These are phyloP conservation scores for Colletotrichum sansevieriae DNA, from an alignment of 2,329 filamentous ascomycete species.

Conservation along the genomic window DNA sequence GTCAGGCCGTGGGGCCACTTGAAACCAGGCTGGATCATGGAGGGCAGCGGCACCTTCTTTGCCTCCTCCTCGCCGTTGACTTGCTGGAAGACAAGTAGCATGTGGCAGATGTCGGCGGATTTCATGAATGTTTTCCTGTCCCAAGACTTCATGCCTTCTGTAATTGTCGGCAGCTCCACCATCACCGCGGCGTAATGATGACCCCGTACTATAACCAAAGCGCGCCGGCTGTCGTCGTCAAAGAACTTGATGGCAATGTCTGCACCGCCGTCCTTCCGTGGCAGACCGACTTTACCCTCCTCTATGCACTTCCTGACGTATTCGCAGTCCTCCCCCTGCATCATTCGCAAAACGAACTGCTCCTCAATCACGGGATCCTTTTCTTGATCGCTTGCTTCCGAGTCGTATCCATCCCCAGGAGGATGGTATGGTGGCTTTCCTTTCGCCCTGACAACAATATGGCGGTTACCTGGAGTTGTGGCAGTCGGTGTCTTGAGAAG, in stretches of 20 bases:
- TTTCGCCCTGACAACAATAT: conserved; percentile 70
- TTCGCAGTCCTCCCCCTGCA: conserved; percentile 86
- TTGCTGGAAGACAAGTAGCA: conserved; percentile 82
- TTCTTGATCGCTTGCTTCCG: conserved; percentile 92
- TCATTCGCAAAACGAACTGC: conserved; percentile 90
- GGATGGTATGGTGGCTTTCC: conserved; percentile 78
- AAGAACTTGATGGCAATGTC: conserved; percentile 87
- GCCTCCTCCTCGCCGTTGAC: conserved; percentile 78
- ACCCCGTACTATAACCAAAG: conserved; percentile 77
- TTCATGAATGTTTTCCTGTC: conserved; percentile 91
- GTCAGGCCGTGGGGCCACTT: conserved; percentile 89
- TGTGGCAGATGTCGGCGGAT: conserved; percentile 88
- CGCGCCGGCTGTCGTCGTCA: conserved; percentile 78
- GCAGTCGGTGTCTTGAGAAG: conserved; percentile 55
- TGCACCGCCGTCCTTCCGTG: conserved; percentile 73
- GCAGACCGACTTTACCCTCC: conserved; percentile 80
- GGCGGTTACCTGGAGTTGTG: conserved; percentile 47
- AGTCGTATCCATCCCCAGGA: conserved; percentile 93
- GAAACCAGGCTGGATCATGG: conserved; percentile 76
- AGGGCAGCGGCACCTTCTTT: conserved; percentile 74
- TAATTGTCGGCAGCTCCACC: conserved; percentile 87
- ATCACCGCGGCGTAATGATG: conserved; percentile 81
- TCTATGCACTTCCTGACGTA: conserved; percentile 82
- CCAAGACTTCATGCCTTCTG: conserved; percentile 94
- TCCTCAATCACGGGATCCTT: conserved; percentile 89